Evolutionary conservation across 2,329 filamentous ascomycete genomes (phyloP).

Genomic region (Hymenoscyphus scutula): DNA sequence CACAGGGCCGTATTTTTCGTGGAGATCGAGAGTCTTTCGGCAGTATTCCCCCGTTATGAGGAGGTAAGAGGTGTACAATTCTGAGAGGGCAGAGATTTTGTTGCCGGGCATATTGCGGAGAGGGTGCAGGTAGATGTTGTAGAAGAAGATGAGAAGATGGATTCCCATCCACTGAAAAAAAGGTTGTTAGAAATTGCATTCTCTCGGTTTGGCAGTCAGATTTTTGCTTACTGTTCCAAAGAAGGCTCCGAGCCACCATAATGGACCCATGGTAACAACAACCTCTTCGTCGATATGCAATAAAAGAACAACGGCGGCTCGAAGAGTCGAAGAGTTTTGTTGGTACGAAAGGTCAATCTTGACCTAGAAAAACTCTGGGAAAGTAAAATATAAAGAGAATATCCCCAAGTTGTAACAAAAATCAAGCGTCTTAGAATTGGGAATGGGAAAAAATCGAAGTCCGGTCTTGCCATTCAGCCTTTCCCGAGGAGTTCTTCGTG

Average conservation of each 20-base stretch:
- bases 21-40: not conserved
- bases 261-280: not conserved
- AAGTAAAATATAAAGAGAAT: not conserved
- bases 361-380: not conserved
- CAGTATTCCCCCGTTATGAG: not conserved
- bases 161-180: slow-evolving; percentile 1
- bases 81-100: not conserved
- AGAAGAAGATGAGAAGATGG: not conserved
- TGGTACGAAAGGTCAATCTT: not conserved
- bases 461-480: not conserved
- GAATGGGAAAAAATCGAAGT: not conserved
- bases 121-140: not conserved
- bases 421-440: not conserved
- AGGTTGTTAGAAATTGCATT: not conserved
- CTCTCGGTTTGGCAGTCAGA: not conserved
- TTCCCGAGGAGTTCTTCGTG: not conserved
- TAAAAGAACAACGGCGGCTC: not conserved
- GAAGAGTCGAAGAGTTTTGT: not conserved
- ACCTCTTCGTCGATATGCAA: not conserved
- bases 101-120: not conserved
- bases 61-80: not conserved
- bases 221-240: not conserved
- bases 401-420: not conserved
- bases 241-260: not conserved
- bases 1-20: not conserved